phyloP scores from a whole-genome alignment of 108 stramenopile genomes.

The Nitzschia inconspicua region DNA sequence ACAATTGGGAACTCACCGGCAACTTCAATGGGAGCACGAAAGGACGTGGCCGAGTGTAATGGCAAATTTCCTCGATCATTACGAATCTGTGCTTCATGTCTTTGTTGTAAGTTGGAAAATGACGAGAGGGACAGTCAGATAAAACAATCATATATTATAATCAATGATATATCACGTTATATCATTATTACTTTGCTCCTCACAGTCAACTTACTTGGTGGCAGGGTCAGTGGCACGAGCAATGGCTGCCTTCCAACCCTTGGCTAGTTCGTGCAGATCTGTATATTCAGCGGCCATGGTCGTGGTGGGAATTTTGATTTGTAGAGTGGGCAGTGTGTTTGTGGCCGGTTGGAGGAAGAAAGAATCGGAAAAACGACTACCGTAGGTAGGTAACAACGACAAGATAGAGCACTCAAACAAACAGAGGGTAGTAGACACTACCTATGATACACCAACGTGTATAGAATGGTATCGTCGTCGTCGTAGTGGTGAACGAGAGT shows the following conservation, averaged over 20 bases:
- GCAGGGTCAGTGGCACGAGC: constrained; percentile 73
- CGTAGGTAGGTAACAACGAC: too few relatives aligned
- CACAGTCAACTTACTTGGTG: constrained; percentile 44
- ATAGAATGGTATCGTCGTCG: too few relatives aligned
- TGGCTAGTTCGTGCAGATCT: constrained; percentile 80
- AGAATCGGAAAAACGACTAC: too few relatives aligned
- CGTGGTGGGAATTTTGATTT: not conserved
- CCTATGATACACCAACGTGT: too few relatives aligned
- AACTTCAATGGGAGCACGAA: constrained; percentile 79
- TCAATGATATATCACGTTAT: not conserved
- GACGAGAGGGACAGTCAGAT: too few relatives aligned
- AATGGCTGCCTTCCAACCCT: constrained; percentile 89
- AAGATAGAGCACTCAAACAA: too few relatives aligned
- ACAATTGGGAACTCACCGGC: constrained; percentile 23
- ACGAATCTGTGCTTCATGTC: constrained; percentile 66
- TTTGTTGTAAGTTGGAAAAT: not conserved
- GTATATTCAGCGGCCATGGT: constrained; percentile 40
- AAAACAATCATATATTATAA: too few relatives aligned
- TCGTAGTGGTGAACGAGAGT: too few relatives aligned
- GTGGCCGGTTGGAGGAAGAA: too few relatives aligned
- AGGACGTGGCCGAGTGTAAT: constrained; percentile 79
- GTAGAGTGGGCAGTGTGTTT: not conserved
- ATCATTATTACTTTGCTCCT: not conserved
- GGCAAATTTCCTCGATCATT: constrained; percentile 86
- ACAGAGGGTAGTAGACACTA: too few relatives aligned